phyloP scores from a whole-genome alignment of 2,329 filamentous ascomycete species.

The Lasiodiplodia sp. region DNA sequence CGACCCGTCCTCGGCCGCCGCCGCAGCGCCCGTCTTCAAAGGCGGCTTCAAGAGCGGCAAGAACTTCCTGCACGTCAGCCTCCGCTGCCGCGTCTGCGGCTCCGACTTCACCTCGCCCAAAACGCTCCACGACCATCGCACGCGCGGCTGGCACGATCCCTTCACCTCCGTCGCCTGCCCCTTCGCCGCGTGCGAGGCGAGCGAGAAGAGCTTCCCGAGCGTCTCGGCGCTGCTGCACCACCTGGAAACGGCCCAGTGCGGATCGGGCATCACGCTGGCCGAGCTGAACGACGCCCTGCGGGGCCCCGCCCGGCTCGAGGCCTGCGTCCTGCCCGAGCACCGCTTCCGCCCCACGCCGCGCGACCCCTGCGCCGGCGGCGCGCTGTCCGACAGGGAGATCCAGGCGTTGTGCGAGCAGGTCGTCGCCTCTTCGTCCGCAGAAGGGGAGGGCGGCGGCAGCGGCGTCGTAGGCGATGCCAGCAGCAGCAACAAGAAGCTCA shows the following conservation, averaged over 20 bases:
- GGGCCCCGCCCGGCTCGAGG: constrained; percentile 20
- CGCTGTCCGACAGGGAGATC: neutral
- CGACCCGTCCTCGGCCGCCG: neutral
- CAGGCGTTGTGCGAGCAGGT: neutral
- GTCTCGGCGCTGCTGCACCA: constrained; percentile 27
- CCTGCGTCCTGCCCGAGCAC: constrained; percentile 18
- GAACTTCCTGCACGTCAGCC: constrained; percentile 28
- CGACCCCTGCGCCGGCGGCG: constrained; percentile 9
- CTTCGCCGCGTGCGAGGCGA: constrained; percentile 4
- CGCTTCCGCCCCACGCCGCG: constrained; percentile 11
- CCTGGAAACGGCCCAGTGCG: constrained; percentile 23
- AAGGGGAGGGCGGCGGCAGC: neutral
- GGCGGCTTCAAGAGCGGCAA: constrained; percentile 29
- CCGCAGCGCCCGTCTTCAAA: constrained; percentile 19
- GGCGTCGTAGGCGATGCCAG: neutral
- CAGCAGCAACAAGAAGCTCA: neutral
- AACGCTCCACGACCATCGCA: constrained; percentile 31
- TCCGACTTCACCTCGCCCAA: constrained; percentile 28
- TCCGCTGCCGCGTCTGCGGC: constrained; percentile 27
- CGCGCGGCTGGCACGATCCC: constrained; percentile 29
- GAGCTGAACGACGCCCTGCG: constrained; percentile 24
- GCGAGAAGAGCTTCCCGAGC: constrained; percentile 1
- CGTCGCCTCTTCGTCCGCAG: neutral
- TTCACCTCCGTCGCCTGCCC: constrained; percentile 25
- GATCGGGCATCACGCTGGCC: constrained; percentile 19